These are phyloP conservation scores for Biscutella laevigata DNA, from an alignment of 441 rosid species.

Conservation along the genomic window DNA sequence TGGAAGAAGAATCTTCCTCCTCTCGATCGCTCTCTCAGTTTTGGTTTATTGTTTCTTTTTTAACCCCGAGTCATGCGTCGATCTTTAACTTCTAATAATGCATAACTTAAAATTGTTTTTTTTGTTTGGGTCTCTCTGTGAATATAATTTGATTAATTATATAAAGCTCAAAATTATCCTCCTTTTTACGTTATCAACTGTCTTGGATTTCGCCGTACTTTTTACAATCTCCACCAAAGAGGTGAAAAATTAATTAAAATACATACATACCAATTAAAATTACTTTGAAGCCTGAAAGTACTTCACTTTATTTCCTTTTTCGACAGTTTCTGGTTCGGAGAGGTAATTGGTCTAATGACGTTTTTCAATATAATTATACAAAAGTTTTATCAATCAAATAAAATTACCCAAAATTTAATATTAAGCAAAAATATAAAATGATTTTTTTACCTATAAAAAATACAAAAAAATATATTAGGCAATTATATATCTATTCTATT, in stretches of 20 bases:
- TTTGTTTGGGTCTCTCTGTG: constrained; percentile 12
- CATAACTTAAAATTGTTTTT: no score
- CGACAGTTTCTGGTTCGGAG: no score
- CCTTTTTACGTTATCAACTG: constrained; percentile 7
- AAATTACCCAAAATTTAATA: no score
- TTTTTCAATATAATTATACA: no score
- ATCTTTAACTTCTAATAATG: constrained; percentile 27
- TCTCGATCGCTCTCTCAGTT: constrained; percentile 10
- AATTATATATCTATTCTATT: no score
- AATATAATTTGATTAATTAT: not conserved
- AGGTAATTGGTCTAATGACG: no score
- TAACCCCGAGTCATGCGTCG: constrained; percentile 13
- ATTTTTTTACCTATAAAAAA: no score
- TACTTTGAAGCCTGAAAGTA: not conserved
- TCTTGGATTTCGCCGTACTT: constrained; percentile 5
- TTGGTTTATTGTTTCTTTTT: constrained; percentile 2
- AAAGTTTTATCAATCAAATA: no score
- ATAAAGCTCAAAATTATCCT: not conserved
- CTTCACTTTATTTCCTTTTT: not conserved
- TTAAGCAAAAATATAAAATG: no score
- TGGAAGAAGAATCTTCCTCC: constrained; percentile 25
- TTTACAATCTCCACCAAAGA: not conserved
- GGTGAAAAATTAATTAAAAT: not conserved
- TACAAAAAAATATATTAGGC: no score
- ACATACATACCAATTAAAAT: not conserved